phyloP scores from a whole-genome alignment of 805 yeast species.

The Saturnispora sanitii region DNA sequence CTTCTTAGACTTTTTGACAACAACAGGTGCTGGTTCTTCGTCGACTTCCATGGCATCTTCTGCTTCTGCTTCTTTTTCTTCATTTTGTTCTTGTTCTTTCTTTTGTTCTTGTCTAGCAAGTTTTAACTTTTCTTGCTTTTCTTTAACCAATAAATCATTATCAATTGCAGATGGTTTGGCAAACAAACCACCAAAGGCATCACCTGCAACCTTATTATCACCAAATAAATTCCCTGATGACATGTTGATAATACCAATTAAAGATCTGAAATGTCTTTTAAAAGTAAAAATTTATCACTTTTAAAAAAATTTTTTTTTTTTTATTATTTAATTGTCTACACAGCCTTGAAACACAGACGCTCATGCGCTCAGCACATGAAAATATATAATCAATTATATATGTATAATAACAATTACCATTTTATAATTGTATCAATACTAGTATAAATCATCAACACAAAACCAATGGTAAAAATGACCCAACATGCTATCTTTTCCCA shows the following conservation, averaged over 20 bases:
- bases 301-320: not conserved
- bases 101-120: conserved; percentile 9
- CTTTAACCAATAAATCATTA: conserved; percentile 23
- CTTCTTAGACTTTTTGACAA: conserved; percentile 11
- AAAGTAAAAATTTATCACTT: not conserved
- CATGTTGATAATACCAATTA: not conserved
- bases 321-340: not conserved
- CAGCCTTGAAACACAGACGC: conserved; percentile 4
- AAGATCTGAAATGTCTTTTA: not conserved
- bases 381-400: not conserved
- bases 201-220: not conserved
- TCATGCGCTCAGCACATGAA: not conserved
- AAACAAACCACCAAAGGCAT: conserved; percentile 23
- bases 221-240: conserved; percentile 5
- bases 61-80: conserved; percentile 14
- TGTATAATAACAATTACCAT: conserved; percentile 2
- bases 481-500: conserved; percentile 37
- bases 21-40: conserved; percentile 23
- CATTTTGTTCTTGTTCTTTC: conserved; percentile 15
- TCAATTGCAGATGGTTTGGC: conserved; percentile 37
- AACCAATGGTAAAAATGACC: conserved; percentile 45
- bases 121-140: conserved; percentile 18
- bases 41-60: conserved; percentile 17
- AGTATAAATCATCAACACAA: conserved; percentile 54
- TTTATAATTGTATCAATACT: conserved; percentile 16